Evolutionary conservation across 139 green algal genomes (phyloP).

Genomic region (Volvox reticuliferus): DNA sequence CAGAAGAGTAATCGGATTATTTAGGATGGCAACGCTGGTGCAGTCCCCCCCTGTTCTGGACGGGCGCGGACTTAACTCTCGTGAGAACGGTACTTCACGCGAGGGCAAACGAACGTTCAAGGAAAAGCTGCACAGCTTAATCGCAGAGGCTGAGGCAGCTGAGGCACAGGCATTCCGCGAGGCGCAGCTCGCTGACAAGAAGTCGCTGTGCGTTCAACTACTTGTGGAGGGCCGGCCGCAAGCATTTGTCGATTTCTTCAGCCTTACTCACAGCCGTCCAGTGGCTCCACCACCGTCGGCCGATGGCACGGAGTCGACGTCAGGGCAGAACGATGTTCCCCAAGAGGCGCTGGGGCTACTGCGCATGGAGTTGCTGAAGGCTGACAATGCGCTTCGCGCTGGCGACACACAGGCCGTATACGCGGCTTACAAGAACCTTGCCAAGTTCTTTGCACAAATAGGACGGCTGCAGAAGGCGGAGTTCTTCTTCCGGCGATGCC

Average conservation of each 20-base stretch:
- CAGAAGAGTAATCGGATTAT: not conserved
- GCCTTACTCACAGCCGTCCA: constrained; percentile 49
- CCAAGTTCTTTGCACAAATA: constrained; percentile 66
- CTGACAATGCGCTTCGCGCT: constrained; percentile 46
- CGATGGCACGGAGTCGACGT: constrained; percentile 18
- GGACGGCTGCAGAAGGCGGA: constrained; percentile 58
- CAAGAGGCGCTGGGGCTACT: constrained; percentile 61
- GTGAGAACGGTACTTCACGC: constrained; percentile 11
- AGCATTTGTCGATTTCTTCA: constrained; percentile 75
- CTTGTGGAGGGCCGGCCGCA: constrained; percentile 67
- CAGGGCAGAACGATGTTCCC: constrained; percentile 45
- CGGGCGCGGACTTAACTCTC: not conserved
- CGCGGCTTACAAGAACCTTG: constrained; percentile 58
- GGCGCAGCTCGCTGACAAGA: constrained; percentile 57
- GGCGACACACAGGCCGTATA: constrained; percentile 54
- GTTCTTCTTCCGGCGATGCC: constrained; percentile 66
- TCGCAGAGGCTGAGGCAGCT: constrained; percentile 49
- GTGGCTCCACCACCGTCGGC: not conserved
- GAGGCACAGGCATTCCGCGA: constrained; percentile 48
- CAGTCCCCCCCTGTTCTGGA: not conserved
- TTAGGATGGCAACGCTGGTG: constrained; percentile 1
- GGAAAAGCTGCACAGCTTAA: constrained; percentile 56
- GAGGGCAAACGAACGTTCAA: constrained; percentile 61
- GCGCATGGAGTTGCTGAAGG: constrained; percentile 62
- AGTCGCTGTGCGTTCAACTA: constrained; percentile 58